phyloP scores from a whole-genome alignment of 306 rosid genomes.

The Inga laurina region DNA sequence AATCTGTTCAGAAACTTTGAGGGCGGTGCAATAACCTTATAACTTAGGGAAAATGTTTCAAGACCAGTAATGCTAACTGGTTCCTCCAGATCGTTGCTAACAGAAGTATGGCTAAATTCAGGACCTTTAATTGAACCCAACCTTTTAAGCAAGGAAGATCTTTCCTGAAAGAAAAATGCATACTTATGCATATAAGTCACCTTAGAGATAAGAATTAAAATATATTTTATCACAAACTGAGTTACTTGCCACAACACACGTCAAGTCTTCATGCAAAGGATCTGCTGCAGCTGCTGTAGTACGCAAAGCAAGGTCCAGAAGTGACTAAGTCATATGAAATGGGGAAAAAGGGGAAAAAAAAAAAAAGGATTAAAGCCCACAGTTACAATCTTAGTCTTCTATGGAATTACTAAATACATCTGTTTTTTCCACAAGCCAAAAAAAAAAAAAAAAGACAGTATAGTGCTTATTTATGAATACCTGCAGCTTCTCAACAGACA shows the following conservation, averaged over 20 bases:
- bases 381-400: slow-evolving; percentile 29
- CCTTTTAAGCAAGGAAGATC: slow-evolving; percentile 77
- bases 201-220: slow-evolving; percentile 12
- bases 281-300: slow-evolving; percentile 95
- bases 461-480: slow-evolving; percentile 45
- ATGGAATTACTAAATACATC: slow-evolving; percentile 11
- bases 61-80: slow-evolving; percentile 80
- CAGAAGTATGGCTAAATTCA: slow-evolving; percentile 50
- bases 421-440: background rate
- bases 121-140: slow-evolving; percentile 62
- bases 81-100: slow-evolving; percentile 62
- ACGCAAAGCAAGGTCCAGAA: slow-evolving; percentile 96
- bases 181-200: background rate
- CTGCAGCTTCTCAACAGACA: slow-evolving; percentile 98
- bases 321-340: slow-evolving; percentile 54
- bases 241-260: slow-evolving; percentile 85
- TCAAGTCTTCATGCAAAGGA: slow-evolving; percentile 92
- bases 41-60: slow-evolving; percentile 87
- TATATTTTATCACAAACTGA: slow-evolving; percentile 31
- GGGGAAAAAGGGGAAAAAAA: background rate
- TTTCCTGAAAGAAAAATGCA: slow-evolving; percentile 62
- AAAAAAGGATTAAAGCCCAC: slow-evolving; percentile 15
- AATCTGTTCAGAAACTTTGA: slow-evolving; percentile 24
- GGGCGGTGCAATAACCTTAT: slow-evolving; percentile 58
- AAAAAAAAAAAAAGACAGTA: background rate